These are phyloP conservation scores for Lecanicillium sp. DNA, from an alignment of 2,329 filamentous ascomycete species.

Conservation along the genomic window DNA sequence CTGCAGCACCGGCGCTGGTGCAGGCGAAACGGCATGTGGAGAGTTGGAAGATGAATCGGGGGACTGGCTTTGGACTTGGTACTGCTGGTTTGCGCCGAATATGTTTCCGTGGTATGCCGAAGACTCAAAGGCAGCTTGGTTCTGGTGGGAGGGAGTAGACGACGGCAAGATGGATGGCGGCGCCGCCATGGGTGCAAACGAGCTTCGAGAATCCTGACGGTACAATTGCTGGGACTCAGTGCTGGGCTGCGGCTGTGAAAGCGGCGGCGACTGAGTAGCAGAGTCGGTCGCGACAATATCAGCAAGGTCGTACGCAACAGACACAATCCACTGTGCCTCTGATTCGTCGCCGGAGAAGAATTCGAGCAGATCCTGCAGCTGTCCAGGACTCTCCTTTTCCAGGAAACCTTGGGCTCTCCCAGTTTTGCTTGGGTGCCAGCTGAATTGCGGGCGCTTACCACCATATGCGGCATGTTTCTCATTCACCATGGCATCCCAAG, in stretches of 20 bases:
- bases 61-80: conserved; percentile 19
- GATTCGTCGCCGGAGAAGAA: conserved; percentile 52
- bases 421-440: conserved; percentile 51
- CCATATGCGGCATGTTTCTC: conserved; percentile 47
- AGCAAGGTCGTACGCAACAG: conserved; percentile 49
- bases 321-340: conserved; percentile 48
- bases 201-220: conserved; percentile 20
- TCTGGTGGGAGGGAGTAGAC: conserved; percentile 14
- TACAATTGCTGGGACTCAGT: conserved; percentile 13
- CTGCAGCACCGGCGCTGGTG: conserved; percentile 13
- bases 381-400: conserved; percentile 54
- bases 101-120: conserved; percentile 22
- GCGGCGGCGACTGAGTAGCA: conserved; percentile 22
- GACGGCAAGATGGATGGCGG: conserved; percentile 19
- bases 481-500: conserved; percentile 50
- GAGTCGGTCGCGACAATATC: conserved; percentile 32
- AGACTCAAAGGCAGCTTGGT: conserved; percentile 15
- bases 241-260: conserved; percentile 18
- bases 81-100: conserved; percentile 24
- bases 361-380: conserved; percentile 56
- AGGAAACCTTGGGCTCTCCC: conserved; percentile 49
- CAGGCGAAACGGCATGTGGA: conserved; percentile 18
- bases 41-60: conserved; percentile 25
- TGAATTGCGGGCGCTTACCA: conserved; percentile 48
- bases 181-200: conserved; percentile 23